phyloP scores from a whole-genome alignment of 2,329 filamentous ascomycete species.

The Diaporthe helianthi region DNA sequence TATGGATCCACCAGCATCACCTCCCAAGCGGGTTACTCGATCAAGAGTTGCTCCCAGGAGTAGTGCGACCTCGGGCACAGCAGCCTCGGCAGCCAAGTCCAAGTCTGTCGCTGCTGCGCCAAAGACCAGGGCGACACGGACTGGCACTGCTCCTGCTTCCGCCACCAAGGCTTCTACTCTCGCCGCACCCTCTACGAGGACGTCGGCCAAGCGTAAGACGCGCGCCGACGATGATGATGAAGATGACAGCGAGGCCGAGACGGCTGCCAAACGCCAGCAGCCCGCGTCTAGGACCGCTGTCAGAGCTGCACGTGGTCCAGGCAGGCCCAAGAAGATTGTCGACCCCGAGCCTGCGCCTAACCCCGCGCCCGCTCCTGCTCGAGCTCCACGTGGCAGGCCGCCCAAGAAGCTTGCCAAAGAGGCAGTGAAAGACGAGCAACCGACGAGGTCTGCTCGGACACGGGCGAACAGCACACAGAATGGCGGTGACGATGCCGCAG shows the following conservation, averaged over 20 bases:
- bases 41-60: conserved; percentile 53
- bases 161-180: conserved; percentile 44
- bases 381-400: conserved; percentile 41
- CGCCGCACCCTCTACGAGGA: conserved; percentile 40
- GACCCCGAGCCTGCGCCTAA: conserved; percentile 38
- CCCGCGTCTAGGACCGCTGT: conserved; percentile 40
- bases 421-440: conserved; percentile 39
- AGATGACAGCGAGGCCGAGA: conserved; percentile 53
- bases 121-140: conserved; percentile 50
- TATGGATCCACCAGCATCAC: conserved; percentile 39
- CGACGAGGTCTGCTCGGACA: conserved; percentile 39
- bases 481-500: conserved; percentile 39
- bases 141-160: conserved; percentile 39
- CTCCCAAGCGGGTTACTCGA: conserved; percentile 42
- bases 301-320: conserved; percentile 54
- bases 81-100: conserved; percentile 39
- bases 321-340: conserved; percentile 52
- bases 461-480: conserved; percentile 40
- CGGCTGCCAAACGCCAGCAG: conserved; percentile 40
- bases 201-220: conserved; percentile 59
- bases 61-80: conserved; percentile 35
- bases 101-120: conserved; percentile 52
- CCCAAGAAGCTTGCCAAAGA: conserved; percentile 43
- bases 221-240: conserved; percentile 60
- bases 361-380: conserved; percentile 34